phyloP scores from a whole-genome alignment of 495 filamentous ascomycete species.

The Hyaloscypha variabilis region DNA sequence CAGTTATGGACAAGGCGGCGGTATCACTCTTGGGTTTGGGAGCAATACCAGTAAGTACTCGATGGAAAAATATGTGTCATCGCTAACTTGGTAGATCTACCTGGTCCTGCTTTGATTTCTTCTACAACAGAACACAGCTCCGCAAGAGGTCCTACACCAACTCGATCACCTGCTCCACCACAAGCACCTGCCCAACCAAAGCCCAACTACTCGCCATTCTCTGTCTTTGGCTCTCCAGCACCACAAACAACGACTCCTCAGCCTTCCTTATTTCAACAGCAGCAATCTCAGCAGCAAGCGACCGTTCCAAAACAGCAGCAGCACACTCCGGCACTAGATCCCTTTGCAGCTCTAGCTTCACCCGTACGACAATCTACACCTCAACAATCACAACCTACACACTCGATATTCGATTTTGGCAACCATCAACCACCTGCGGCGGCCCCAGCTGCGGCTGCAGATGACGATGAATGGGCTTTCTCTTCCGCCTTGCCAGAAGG shows the following conservation, averaged over 20 bases:
- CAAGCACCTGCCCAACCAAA: conserved; percentile 25
- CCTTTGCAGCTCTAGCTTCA: conserved; percentile 71
- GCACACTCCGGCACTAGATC: conserved; percentile 47
- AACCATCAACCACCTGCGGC: conserved; percentile 32
- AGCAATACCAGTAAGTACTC: conserved; percentile 59
- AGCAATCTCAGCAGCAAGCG: conserved; percentile 40
- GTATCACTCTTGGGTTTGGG: conserved; percentile 84
- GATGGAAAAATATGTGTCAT: background rate
- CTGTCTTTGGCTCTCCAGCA: conserved; percentile 49
- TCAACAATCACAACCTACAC: conserved; percentile 34
- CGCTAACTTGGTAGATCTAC: conserved; percentile 27
- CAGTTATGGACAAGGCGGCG: conserved; percentile 69
- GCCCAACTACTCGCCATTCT: conserved; percentile 66
- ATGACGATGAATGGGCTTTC: conserved; percentile 94
- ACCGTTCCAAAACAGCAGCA: conserved; percentile 37
- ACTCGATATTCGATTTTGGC: conserved; percentile 31
- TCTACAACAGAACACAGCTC: conserved; percentile 61
- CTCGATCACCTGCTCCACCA: conserved; percentile 33
- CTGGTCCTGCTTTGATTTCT: conserved; percentile 60
- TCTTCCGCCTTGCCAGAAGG: conserved; percentile 74
- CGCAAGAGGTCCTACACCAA: conserved; percentile 45
- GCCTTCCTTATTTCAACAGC: conserved; percentile 43
- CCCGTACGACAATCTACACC: conserved; percentile 45
- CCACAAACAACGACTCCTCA: conserved; percentile 49
- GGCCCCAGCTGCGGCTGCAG: conserved; percentile 45